phyloP scores from a whole-genome alignment of 495 filamentous ascomycete genomes.

The Xylaria bambusicola region DNA sequence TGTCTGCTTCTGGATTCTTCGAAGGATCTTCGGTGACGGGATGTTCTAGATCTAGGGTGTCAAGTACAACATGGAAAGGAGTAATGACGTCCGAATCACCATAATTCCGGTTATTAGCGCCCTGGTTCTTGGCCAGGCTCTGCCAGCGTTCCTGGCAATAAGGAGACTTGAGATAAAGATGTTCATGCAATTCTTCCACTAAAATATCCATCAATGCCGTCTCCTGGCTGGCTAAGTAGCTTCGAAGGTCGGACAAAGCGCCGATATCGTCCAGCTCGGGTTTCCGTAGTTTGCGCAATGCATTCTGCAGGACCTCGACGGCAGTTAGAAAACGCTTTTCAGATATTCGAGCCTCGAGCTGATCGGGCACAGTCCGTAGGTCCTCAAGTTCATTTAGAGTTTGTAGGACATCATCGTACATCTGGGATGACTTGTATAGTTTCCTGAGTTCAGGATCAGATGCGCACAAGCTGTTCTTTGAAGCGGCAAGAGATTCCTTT shows the following conservation, averaged over 20 bases:
- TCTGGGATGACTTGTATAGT: constrained; percentile 79
- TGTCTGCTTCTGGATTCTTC: constrained; percentile 92
- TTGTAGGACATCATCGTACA: constrained; percentile 88
- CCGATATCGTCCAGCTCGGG: constrained; percentile 92
- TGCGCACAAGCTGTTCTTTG: constrained; percentile 78
- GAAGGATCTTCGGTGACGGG: constrained; percentile 82
- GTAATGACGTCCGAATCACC: constrained; percentile 47
- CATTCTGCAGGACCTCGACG: constrained; percentile 88
- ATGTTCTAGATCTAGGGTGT: constrained; percentile 66
- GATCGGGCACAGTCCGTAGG: constrained; percentile 86
- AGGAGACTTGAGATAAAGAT: constrained; percentile 94
- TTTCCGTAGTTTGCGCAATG: constrained; percentile 74
- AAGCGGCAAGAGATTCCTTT: constrained; percentile 77
- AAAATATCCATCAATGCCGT: constrained; percentile 87
- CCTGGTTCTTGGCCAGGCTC: constrained; percentile 57
- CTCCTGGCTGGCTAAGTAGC: constrained; percentile 92
- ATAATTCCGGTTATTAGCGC: constrained; percentile 43
- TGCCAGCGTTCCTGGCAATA: constrained; percentile 97
- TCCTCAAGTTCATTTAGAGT: constrained; percentile 83
- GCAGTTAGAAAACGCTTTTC: constrained; percentile 94
- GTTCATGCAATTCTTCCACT: constrained; percentile 94
- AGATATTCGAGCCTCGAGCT: constrained; percentile 87
- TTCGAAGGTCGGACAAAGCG: constrained; percentile 79
- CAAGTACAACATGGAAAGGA: constrained; percentile 76
- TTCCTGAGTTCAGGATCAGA: constrained; percentile 92